Evolutionary conservation across 805 yeast genomes (phyloP).

Genomic region (Isabelozyma heimii): DNA sequence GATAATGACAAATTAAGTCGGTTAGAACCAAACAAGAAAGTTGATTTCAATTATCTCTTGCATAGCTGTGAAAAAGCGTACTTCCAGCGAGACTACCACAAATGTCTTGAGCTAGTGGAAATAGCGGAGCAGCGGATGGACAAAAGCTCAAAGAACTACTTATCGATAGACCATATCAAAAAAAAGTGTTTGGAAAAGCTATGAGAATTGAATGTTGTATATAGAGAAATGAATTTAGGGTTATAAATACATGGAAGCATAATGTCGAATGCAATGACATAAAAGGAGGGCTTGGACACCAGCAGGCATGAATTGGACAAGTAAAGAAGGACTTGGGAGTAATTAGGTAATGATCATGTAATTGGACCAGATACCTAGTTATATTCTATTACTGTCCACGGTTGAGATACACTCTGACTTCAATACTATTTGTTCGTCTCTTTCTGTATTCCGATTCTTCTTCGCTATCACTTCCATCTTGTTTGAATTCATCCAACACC

Average conservation of each 20-base stretch:
- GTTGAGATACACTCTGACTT: constrained; percentile 39
- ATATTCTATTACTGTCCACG: constrained; percentile 5
- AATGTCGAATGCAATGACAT: no score
- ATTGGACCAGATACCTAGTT: neutral
- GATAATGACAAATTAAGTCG: constrained; percentile 20
- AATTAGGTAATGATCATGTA: no score
- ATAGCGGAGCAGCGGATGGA: constrained; percentile 22
- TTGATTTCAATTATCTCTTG: constrained; percentile 53
- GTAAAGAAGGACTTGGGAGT: no score
- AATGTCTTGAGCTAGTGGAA: constrained; percentile 48
- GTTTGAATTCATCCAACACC: constrained; percentile 67
- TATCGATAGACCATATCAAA: constrained; percentile 48
- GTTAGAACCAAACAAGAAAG: constrained; percentile 38
- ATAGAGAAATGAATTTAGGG: neutral
- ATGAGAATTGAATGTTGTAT: neutral
- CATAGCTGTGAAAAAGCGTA: constrained; percentile 65
- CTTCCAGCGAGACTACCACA: constrained; percentile 48
- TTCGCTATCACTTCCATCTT: constrained; percentile 3
- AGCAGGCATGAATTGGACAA: no score
- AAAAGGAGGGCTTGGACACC: no score
- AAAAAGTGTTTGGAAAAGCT: constrained; percentile 30
- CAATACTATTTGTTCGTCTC: constrained; percentile 49
- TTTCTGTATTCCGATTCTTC: constrained; percentile 26
- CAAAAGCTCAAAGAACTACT: constrained; percentile 31
- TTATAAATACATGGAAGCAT: no score